Conservation (phyloP, 2,329 filamentous ascomycete genomes). For the Aspergillus felis region DNA sequence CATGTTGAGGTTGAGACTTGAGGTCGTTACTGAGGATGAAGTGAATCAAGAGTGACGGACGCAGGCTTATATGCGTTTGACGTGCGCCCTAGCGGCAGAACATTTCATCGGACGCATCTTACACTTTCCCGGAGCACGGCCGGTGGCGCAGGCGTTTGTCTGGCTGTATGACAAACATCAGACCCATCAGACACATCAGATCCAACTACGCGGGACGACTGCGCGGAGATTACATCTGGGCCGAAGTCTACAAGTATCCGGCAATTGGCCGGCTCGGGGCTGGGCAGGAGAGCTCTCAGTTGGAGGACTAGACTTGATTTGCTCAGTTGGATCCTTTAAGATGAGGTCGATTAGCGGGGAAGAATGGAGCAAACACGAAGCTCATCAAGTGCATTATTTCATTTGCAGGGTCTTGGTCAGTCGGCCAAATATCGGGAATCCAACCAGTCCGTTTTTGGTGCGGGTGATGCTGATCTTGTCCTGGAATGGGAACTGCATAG, state of each 20-base stretch:
- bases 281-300: background rate
- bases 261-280: conserved; percentile 7
- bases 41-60: background rate
- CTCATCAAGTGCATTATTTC: background rate
- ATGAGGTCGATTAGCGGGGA: background rate
- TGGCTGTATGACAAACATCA: conserved; percentile 3
- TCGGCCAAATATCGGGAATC: conserved; percentile 19
- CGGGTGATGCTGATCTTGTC: conserved; percentile 3
- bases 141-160: background rate
- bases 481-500: background rate
- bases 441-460: conserved; percentile 5
- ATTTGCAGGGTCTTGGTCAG: background rate
- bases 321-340: background rate
- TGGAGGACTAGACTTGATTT: background rate
- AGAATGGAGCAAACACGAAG: conserved; percentile 1
- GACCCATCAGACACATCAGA: conserved; percentile 2
- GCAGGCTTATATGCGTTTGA: conserved; percentile 4
- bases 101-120: conserved; percentile 2
- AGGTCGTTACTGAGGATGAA: background rate
- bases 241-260: conserved; percentile 2
- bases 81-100: background rate
- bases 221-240: conserved; percentile 1
- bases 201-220: background rate
- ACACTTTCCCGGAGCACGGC: background rate
- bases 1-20: conserved; percentile 17